Base-by-base conservation (phyloP, 208 protist genomes). In the Blechomonas ayalai region DNA sequence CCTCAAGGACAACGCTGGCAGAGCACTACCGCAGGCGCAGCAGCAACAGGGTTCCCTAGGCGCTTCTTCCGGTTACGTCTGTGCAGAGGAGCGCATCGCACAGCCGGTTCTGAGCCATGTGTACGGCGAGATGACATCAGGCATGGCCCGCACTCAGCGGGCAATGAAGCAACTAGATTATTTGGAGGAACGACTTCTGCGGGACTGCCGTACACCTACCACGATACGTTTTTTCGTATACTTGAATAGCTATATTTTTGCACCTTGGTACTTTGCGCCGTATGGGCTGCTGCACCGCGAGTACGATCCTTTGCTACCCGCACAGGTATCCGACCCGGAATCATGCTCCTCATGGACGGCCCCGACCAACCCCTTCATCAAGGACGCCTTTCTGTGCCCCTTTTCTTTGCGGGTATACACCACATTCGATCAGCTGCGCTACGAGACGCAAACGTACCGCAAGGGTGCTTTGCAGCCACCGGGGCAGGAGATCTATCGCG, bases 221-320 rank as follows among this genome's bases (percentile, higher is more conserved):
- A 80, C 75, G 7, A 63, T 90, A 42, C 85, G 85, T 12, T 81
- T 76, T 51, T 80, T 90, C 45, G 47, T 82, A 18, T 93, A 90
- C 46, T 40, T 86, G 20, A 45, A 77, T 27, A 58, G 18, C 1
- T 89, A 65, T 57, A 47, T 80, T n/a, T 90, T 93, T 45, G 33
- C 72, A 19, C 77, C 80, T 36, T 93, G 85, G 82, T 93, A 90
- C 67, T 90, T 83, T 59, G 62, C 81, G 2, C 85, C 85, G 4
- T 90, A 82, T 40, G 81, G 79, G 15, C 36, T 90, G n/a, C 68
- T 93, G 27, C 31, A 87, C 43, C 59, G 35, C 25, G 74, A 80
- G 29, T 92, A 77, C 57, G 73, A 87, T 61, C 72, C 75, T 0
- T 35, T 71, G 38, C 58, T 66, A 22, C 59, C 59, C 13, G 48